These are phyloP conservation scores for Paecilomyces sp. DNA, from an alignment of 2,329 filamentous ascomycete genomes.

Conservation along the genomic window DNA sequence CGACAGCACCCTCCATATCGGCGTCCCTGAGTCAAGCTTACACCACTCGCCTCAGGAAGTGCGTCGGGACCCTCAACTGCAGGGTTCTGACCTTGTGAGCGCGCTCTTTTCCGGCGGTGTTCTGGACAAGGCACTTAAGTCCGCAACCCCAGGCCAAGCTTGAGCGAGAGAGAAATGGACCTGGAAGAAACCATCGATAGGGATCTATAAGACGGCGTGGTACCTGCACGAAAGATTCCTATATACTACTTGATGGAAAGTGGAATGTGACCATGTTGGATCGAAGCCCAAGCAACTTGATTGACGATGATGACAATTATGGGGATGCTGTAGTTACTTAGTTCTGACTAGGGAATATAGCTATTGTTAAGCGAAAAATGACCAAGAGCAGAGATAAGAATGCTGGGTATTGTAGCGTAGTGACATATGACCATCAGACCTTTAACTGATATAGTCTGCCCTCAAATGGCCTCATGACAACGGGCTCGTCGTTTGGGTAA, in stretches of 20 bases:
- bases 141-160: background rate
- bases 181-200: no score
- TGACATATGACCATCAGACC: slow-evolving; percentile 22
- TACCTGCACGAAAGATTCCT: background rate
- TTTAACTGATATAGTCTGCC: slow-evolving; percentile 45
- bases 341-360: background rate
- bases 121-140: background rate
- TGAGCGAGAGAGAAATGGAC: background rate
- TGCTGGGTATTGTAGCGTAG: background rate
- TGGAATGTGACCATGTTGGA: background rate
- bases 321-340: background rate
- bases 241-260: background rate
- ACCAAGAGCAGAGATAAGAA: background rate
- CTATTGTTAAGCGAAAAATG: background rate
- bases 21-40: background rate
- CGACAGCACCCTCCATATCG: background rate
- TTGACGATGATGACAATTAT: background rate
- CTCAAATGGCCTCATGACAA: slow-evolving; percentile 3
- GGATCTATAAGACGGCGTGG: no score
- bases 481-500: slow-evolving; percentile 13
- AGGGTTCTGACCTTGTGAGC: background rate
- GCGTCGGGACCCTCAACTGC: background rate
- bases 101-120: background rate
- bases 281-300: background rate
- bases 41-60: background rate